Base-by-base conservation (phyloP, 768 basidiomycete species). In the Favolaschia claudopus region DNA sequence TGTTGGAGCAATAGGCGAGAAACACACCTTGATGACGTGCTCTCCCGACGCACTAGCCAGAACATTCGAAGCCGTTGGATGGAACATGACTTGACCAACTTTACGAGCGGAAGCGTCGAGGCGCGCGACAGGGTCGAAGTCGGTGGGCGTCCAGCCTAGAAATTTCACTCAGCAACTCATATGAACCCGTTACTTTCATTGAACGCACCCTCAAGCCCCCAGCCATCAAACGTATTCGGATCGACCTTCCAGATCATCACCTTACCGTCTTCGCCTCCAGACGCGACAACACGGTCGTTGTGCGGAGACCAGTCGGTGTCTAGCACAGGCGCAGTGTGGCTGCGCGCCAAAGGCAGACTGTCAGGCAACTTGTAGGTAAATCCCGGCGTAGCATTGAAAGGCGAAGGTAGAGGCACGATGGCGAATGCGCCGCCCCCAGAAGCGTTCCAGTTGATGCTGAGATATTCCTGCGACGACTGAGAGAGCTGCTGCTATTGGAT, bases 221-320 rank as follows among this genome's bases (percentile, higher is more conserved):
- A 97, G 9, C 87, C 92, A 34, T 93, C 91, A 62, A 98, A 97
- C 29, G 74, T 69, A 43, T 72, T 70, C 3, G 79, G 60, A 31
- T 86, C 84, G 48, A 98, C 88, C 70, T 93, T 92, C 91, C 95
- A 98, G 70, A 99, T 82, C 77, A 93, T 85, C 64, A 92, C 84
- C 69, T 96, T 95, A 38, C 96, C 95, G 71, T 99, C 97, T 73
- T 99, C 96, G 44, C 91, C 95, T 15, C 85, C 93, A 1, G 94
- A 96, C 2, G 92, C 96, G 65, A 97, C 91, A 67, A 96, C 80
- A 7, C 84, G 79, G 75, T 99, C 96, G 69, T 95, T 89, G 72
- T 96, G 94, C 0, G 95, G 96, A 0, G 92, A 93, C 95, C 95
- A 99, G 69, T 92, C 93, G 0, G 96, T 99, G 76, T 99, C 96